Evolutionary conservation across 2,329 filamentous ascomycete species (phyloP), one percentile per base, ranked within the genome.

Genomic region (Blumeria hordei): DNA sequence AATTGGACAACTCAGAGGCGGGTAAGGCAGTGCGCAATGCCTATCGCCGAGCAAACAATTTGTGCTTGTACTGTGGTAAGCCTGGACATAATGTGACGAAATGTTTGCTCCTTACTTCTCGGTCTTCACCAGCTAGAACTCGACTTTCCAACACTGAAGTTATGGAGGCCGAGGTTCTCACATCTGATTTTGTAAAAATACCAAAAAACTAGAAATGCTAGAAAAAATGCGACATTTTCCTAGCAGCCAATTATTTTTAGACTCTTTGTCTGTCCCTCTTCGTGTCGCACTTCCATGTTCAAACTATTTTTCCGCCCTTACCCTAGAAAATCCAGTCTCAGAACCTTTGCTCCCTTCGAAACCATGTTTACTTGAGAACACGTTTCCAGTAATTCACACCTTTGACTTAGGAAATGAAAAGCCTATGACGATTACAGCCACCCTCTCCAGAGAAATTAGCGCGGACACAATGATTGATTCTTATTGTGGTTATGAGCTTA

Each of bases 351-450:
- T 18, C 16, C n/a, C 11, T 45, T 14, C n/a, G 10, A 45, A 45
- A 45, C 21, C n/a, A 41, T 41, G 10, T n/a, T n/a, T 41, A n/a
- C 12, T 14, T 28, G 11, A 32, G 45, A 49, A 49, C 28, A 28
- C 16, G 9, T 51, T n/a, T n/a, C 28, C 36, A 51, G 34, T 35
- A 35, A 33, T 51, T 9, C 47, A 51, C 32, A 53, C 14, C 11
- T 53, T 53, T 39, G 50, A 53, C n/a, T 36, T 53, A 9, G 50
- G 50, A 12, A 53, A 53, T 39, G 50, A 53, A 53, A 18, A 37
- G 12, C 16, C 14, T 53, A 35, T 53, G 32, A 21, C 34, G 6
- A 4, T 53, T 28, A 37, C 10, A 6, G 16, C 50, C 33, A 11
- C 39, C 33, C n/a, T 53, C n/a, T 8, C 37, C 18, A 4, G 11